Evolutionary conservation across 2,329 filamentous ascomycete species (phyloP).

Genomic region (Hymenoscyphus infarciens): DNA sequence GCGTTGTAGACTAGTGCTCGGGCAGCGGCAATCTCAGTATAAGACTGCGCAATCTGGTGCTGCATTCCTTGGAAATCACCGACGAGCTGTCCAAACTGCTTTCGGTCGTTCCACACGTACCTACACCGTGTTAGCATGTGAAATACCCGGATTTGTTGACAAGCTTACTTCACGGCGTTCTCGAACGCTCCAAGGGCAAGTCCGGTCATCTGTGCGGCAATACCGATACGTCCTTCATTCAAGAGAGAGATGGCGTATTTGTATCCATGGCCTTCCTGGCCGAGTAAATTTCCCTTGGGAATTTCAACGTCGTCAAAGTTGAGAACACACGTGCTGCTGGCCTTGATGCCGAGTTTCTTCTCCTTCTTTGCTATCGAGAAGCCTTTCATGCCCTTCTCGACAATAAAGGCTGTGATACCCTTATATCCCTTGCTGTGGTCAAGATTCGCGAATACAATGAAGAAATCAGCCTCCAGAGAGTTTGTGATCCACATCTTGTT

Average conservation of each 20-base stretch:
- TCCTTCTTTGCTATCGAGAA: slow-evolving; percentile 99
- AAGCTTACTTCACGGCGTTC: slow-evolving; percentile 72
- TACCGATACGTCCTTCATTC: slow-evolving; percentile 96
- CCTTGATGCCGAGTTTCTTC: slow-evolving; percentile 97
- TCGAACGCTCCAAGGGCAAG: slow-evolving; percentile 92
- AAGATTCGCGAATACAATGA: slow-evolving; percentile 97
- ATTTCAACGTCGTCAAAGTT: slow-evolving; percentile 96
- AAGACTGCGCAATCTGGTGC: slow-evolving; percentile 95
- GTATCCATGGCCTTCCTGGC: slow-evolving; percentile 87
- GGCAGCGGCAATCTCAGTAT: slow-evolving; percentile 88
- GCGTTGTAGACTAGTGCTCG: slow-evolving; percentile 94
- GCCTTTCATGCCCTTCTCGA: slow-evolving; percentile 84
- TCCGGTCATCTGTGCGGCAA: slow-evolving; percentile 98
- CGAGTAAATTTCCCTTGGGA: slow-evolving; percentile 82
- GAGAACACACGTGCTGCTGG: slow-evolving; percentile 93
- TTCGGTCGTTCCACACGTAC: slow-evolving; percentile 97
- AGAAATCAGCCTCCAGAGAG: slow-evolving; percentile 87
- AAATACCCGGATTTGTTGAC: slow-evolving; percentile 8
- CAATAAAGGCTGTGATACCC: slow-evolving; percentile 92
- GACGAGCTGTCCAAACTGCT: slow-evolving; percentile 90
- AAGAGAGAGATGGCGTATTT: slow-evolving; percentile 94
- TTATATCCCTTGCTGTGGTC: slow-evolving; percentile 91
- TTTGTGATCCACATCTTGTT: slow-evolving; percentile 99
- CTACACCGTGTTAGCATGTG: slow-evolving; percentile 37
- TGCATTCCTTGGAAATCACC: slow-evolving; percentile 99